Conservation (phyloP, 108 stramenopile genomes). For the Cyclotella sp. region DNA sequence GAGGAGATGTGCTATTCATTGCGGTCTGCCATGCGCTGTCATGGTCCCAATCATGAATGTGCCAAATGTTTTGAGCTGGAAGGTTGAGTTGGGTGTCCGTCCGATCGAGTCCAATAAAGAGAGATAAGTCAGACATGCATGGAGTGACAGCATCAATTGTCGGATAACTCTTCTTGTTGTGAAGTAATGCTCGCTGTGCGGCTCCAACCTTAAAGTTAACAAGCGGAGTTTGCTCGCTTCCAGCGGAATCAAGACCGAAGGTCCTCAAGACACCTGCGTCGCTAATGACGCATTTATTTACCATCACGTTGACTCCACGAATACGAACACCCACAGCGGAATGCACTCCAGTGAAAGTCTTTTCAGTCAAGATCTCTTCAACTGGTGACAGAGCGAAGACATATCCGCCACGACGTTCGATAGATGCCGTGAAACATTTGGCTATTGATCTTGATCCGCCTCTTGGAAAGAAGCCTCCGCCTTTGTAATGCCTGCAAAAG, state of each 20-base stretch:
- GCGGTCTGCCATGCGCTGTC: constrained; percentile 39
- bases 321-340: constrained; percentile 34
- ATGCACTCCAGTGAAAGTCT: constrained; percentile 7
- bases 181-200: constrained; percentile 19
- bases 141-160: constrained; percentile 11
- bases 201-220: constrained; percentile 16
- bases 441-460: constrained; percentile 40
- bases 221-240: constrained; percentile 1
- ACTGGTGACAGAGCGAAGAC: constrained; percentile 41
- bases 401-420: constrained; percentile 33
- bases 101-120: constrained; percentile 36
- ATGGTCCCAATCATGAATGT: constrained; percentile 40
- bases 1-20: constrained; percentile 1
- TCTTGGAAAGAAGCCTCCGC: constrained; percentile 33
- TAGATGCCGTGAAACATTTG: constrained; percentile 23
- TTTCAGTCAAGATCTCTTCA: constrained; percentile 26
- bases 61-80: constrained; percentile 51
- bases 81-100: constrained; percentile 24
- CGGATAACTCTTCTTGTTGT: constrained; percentile 9
- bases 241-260: constrained; percentile 26
- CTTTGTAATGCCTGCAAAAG: constrained; percentile 25
- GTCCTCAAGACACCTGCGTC: constrained; percentile 33
- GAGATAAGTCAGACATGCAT: constrained; percentile 21
- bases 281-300: constrained; percentile 28
- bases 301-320: constrained; percentile 30